These are phyloP conservation scores for Hymenoscyphus infarciens DNA, from an alignment of 2,329 filamentous ascomycete species.

Conservation along the genomic window DNA sequence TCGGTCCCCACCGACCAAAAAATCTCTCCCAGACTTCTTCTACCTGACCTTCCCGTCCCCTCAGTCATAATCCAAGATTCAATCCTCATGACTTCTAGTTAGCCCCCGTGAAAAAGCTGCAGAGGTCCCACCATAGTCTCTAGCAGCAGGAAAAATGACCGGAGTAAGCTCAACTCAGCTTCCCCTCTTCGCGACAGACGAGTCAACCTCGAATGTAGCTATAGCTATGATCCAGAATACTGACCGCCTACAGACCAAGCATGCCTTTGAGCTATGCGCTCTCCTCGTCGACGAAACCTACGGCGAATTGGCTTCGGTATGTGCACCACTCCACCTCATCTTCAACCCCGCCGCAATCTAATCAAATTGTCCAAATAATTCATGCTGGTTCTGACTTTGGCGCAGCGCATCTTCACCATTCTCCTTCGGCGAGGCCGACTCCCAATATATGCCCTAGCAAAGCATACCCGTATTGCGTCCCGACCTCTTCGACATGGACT, in stretches of 20 bases:
- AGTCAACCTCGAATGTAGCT: constrained; percentile 4
- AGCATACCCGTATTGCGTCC: constrained; percentile 68
- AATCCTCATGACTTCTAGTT: constrained; percentile 28
- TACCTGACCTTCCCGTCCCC: too few relatives aligned
- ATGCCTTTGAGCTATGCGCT: constrained; percentile 82
- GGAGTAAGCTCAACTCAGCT: constrained; percentile 46
- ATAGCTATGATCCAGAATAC: constrained; percentile 9
- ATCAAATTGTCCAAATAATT: not conserved
- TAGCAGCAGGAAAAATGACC: constrained; percentile 60
- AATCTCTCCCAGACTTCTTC: constrained; percentile 8
- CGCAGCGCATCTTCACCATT: constrained; percentile 77
- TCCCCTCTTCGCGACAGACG: constrained; percentile 21
- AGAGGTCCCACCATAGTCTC: constrained; percentile 76
- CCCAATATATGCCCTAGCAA: constrained; percentile 63
- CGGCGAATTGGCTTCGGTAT: constrained; percentile 87
- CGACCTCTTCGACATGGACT: constrained; percentile 78
- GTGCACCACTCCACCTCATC: constrained; percentile 35
- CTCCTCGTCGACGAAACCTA: constrained; percentile 85
- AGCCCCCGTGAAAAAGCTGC: constrained; percentile 67
- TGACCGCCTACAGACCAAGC: constrained; percentile 53
- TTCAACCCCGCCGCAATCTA: not conserved
- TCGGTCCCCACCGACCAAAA: constrained; percentile 4
- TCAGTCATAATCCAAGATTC: constrained; percentile 6
- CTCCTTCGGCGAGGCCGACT: constrained; percentile 78
- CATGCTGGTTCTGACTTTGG: constrained; percentile 27